Percentiles rank a stretch among this genome's conserved stretches.
Evolutionary conservation across 2,329 filamentous ascomycete genomes (phyloP).

Genomic region (Clarireedia homoeocarpa): DNA sequence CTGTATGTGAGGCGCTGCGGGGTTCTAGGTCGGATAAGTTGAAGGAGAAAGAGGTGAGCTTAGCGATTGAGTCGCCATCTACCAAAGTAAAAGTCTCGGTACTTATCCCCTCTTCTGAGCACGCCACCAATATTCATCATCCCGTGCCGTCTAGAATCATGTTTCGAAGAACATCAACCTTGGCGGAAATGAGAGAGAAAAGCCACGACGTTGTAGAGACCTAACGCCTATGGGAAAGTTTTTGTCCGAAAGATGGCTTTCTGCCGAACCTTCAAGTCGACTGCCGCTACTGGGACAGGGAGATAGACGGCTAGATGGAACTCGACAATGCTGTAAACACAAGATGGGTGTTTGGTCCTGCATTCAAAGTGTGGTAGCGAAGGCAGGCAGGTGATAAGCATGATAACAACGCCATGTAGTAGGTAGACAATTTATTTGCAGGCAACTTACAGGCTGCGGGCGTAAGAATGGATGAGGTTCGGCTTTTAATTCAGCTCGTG

Average conservation of each 20-base stretch:
- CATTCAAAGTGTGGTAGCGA: not conserved
- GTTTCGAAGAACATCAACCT: not conserved
- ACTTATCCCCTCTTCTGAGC: not conserved
- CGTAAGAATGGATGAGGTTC: conserved; percentile 1
- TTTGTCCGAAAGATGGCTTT: not conserved
- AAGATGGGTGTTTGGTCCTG: not conserved
- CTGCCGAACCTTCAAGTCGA: conserved; percentile 1
- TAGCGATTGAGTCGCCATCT: not conserved
- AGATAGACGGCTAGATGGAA: not conserved
- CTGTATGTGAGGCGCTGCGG: not conserved
- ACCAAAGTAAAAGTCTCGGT: not conserved
- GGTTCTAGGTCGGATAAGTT: not conserved
- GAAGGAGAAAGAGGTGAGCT: not conserved
- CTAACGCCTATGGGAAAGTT: conserved; percentile 1
- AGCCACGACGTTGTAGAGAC: conserved; percentile 4
- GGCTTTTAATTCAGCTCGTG: not conserved
- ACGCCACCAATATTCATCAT: conserved; percentile 8
- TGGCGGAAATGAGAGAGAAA: not conserved
- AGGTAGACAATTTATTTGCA: not conserved
- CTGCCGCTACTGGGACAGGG: not conserved
- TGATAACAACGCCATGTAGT: not conserved
- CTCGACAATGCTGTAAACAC: not conserved
- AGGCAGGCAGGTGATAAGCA: not conserved
- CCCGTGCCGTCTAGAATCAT: not conserved
- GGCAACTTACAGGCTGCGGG: not conserved